Percentiles rank a stretch among this genome's conserved stretches.
These are phyloP conservation scores for Ajuga chamaepitys DNA, from an alignment of 257 asterid genomes.

Conservation along the genomic window DNA sequence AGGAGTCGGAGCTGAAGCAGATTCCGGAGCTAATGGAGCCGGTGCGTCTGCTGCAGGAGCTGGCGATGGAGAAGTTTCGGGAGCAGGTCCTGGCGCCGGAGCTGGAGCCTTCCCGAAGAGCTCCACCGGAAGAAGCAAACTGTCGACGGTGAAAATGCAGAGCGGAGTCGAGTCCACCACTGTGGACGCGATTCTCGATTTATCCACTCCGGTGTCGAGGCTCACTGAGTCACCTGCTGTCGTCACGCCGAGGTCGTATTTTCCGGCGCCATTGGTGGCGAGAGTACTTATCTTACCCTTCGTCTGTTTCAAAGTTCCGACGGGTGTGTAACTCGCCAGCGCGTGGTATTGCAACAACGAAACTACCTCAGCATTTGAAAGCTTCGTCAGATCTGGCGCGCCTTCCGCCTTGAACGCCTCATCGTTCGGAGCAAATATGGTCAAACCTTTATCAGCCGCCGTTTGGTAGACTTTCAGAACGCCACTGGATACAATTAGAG, in stretches of 20 bases:
- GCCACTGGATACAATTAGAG: conserved; percentile 44
- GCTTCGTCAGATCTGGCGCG: conserved; percentile 62
- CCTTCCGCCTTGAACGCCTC: conserved; percentile 75
- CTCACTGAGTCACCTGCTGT: conserved; percentile 78
- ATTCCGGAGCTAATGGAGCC: conserved; percentile 47
- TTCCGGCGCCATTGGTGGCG: conserved; percentile 80
- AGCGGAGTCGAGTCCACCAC: conserved; percentile 82
- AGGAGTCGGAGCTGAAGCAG: conserved; percentile 51
- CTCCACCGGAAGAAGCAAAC: conserved; percentile 75
- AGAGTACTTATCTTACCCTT: conserved; percentile 50
- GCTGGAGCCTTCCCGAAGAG: conserved; percentile 77
- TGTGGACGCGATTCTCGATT: conserved; percentile 80
- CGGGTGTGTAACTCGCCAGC: conserved; percentile 57
- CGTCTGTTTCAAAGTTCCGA: conserved; percentile 62
- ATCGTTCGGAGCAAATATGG: conserved; percentile 83
- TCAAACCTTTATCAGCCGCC: conserved; percentile 54
- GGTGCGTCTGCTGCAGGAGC: conserved; percentile 51
- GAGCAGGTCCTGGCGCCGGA: conserved; percentile 82
- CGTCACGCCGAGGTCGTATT: conserved; percentile 50
- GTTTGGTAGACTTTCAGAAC: conserved; percentile 53
- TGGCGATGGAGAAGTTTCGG: conserved; percentile 67
- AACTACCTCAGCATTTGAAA: conserved; percentile 65
- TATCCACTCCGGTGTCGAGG: conserved; percentile 76
- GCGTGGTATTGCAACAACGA: conserved; percentile 79
- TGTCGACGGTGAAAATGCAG: conserved; percentile 78